A percentile compares a stretch with the other conserved stretches of the same genome.
Evolutionary conservation across 2,329 filamentous ascomycete species (phyloP).

Genomic region (Clonostachys rhizophaga): DNA sequence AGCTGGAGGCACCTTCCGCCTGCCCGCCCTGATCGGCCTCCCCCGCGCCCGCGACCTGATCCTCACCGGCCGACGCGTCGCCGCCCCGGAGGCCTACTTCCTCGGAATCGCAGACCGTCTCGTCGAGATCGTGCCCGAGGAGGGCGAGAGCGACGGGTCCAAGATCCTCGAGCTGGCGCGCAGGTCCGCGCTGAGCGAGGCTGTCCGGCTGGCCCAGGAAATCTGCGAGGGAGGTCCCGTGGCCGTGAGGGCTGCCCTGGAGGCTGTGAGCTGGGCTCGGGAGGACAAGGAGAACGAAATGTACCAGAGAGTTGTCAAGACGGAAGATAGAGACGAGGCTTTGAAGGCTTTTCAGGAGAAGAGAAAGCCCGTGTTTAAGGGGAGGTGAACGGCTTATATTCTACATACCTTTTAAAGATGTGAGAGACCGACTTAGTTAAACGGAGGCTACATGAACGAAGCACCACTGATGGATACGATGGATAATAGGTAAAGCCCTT

Average conservation of each 20-base stretch:
- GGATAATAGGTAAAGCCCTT: too few species aligned
- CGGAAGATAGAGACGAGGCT: slow-evolving; percentile 85
- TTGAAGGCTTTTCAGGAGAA: slow-evolving; percentile 73
- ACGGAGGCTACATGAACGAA: too few species aligned
- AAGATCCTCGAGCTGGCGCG: slow-evolving; percentile 54
- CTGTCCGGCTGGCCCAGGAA: slow-evolving; percentile 72
- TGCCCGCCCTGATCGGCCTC: slow-evolving; percentile 76
- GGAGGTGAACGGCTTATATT: slow-evolving; percentile 27
- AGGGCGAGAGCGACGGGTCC: slow-evolving; percentile 33
- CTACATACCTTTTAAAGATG: not conserved
- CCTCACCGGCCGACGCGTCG: slow-evolving; percentile 82
- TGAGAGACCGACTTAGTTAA: too few species aligned
- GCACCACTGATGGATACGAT: too few species aligned
- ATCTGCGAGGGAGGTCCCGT: slow-evolving; percentile 90
- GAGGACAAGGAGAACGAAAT: slow-evolving; percentile 82
- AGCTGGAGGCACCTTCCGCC: slow-evolving; percentile 85
- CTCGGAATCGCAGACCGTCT: slow-evolving; percentile 86
- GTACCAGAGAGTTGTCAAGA: slow-evolving; percentile 78
- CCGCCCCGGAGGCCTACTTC: slow-evolving; percentile 83
- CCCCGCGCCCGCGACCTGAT: slow-evolving; percentile 84
- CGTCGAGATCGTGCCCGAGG: slow-evolving; percentile 68
- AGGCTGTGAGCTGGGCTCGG: slow-evolving; percentile 68
- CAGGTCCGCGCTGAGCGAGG: slow-evolving; percentile 66
- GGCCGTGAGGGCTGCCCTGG: slow-evolving; percentile 72
- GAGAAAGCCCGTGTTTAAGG: slow-evolving; percentile 55